phyloP scores from a whole-genome alignment of 495 filamentous ascomycete species.

The Beverwykella pulmonaria region DNA sequence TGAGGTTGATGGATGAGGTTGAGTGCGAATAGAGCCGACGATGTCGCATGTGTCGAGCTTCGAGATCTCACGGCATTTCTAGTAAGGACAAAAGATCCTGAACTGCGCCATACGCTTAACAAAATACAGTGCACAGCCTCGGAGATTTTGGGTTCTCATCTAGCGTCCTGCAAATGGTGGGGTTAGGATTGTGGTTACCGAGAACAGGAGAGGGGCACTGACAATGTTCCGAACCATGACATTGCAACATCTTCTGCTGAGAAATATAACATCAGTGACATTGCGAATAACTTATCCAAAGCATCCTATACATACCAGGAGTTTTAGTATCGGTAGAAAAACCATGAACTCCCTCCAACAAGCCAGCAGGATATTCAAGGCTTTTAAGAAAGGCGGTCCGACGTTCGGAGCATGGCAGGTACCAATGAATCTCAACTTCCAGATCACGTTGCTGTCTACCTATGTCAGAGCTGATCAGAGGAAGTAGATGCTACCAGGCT shows the following conservation, averaged over 20 bases:
- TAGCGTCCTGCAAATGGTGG: constrained; percentile 15
- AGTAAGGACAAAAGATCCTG: too few relatives aligned
- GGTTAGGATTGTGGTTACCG: constrained; percentile 20
- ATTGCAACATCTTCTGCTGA: constrained; percentile 10
- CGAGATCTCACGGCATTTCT: background rate
- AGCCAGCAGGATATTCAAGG: constrained; percentile 64
- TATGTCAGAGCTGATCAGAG: constrained; percentile 1
- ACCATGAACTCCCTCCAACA: constrained; percentile 57
- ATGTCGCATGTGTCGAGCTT: background rate
- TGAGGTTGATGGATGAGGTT: constrained; percentile 67
- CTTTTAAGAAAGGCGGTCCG: constrained; percentile 58
- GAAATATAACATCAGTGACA: constrained; percentile 2
- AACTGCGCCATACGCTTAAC: too few relatives aligned
- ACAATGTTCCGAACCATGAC: constrained; percentile 16
- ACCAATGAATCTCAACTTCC: background rate
- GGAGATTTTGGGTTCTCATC: background rate
- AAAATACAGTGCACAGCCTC: background rate
- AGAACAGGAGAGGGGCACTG: constrained; percentile 18
- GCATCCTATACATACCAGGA: background rate
- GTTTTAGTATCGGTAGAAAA: background rate
- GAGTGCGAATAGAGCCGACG: constrained; percentile 35
- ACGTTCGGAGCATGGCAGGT: constrained; percentile 63
- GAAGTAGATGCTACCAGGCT: constrained; percentile 70
- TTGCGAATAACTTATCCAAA: background rate
- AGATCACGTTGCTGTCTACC: background rate